Conservation (phyloP, 768 basidiomycete species). For the Macrocybe gigantea region DNA sequence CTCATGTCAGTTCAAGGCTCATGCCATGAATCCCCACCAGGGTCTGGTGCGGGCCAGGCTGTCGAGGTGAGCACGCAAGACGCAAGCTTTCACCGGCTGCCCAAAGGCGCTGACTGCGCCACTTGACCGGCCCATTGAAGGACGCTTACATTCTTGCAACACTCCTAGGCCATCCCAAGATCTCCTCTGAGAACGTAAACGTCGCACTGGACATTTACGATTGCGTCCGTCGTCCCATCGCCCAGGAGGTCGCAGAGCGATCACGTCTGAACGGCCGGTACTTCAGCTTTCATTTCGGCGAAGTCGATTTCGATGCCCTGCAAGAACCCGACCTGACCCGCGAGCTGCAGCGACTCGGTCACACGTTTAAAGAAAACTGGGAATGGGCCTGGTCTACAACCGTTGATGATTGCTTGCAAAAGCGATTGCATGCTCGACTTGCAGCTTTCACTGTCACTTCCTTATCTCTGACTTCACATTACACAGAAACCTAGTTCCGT, state of each 20-base stretch:
- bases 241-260: constrained; percentile 27
- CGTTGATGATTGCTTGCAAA: constrained; percentile 32
- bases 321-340: constrained; percentile 19
- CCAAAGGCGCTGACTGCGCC: not conserved
- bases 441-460: not conserved
- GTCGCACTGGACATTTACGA: constrained; percentile 41
- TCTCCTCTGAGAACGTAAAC: constrained; percentile 28
- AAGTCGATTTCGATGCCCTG: constrained; percentile 20
- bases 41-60: constrained; percentile 54
- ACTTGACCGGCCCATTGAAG: constrained; percentile 17
- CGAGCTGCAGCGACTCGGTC: constrained; percentile 31
- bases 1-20: constrained; percentile 35
- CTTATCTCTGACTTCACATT: no score
- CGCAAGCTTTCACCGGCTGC: not conserved
- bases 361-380: constrained; percentile 43
- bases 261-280: constrained; percentile 34
- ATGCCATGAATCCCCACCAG: constrained; percentile 50
- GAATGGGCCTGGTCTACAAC: constrained; percentile 53
- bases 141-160: constrained; percentile 39
- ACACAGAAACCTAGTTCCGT: no score
- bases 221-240: constrained; percentile 38
- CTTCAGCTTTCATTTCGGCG: constrained; percentile 29
- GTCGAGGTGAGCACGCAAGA: constrained; percentile 34
- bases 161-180: constrained; percentile 35
- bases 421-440: constrained; percentile 22